Conservation (phyloP, 2,329 filamentous ascomycete species). For the Fusarium sp. region DNA sequence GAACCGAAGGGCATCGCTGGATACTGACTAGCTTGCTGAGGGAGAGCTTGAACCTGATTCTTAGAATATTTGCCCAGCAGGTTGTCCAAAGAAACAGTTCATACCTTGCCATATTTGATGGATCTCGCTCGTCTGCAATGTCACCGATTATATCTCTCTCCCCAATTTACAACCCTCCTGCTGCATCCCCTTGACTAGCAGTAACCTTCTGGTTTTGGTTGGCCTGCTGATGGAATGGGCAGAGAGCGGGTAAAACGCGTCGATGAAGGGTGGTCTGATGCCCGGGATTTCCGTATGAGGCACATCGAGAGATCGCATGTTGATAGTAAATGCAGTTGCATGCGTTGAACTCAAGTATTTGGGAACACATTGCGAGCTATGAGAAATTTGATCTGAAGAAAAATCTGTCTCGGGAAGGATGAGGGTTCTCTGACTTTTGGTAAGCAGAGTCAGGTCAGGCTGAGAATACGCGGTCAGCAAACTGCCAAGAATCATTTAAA, state of each 20-base stretch:
- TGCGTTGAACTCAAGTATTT: conserved; percentile 70
- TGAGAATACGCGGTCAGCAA: conserved; percentile 59
- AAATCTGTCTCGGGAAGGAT: neutral
- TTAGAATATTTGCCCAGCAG: neutral
- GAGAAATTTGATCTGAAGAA: neutral
- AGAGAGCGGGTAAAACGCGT: conserved; percentile 65
- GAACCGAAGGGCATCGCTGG: neutral
- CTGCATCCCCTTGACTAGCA: neutral
- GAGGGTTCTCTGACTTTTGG: neutral
- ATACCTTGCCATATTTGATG: conserved; percentile 14
- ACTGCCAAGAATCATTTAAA: neutral
- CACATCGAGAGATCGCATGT: conserved; percentile 85
- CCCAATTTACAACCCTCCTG: neutral
- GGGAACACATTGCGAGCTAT: neutral
- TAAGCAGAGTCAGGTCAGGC: neutral
- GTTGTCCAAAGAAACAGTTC: rapidly evolving
- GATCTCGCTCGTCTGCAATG: neutral
- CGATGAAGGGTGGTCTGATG: conserved; percentile 72
- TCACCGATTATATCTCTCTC: neutral
- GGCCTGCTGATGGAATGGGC: conserved; percentile 80
- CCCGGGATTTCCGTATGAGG: conserved; percentile 76
- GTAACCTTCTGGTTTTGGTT: neutral
- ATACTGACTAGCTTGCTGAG: neutral
- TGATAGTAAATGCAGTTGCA: conserved; percentile 89
- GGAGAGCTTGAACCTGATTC: neutral